Base-by-base conservation (phyloP, 148 eudicot genomes). In the Heliosperma pusillum region DNA sequence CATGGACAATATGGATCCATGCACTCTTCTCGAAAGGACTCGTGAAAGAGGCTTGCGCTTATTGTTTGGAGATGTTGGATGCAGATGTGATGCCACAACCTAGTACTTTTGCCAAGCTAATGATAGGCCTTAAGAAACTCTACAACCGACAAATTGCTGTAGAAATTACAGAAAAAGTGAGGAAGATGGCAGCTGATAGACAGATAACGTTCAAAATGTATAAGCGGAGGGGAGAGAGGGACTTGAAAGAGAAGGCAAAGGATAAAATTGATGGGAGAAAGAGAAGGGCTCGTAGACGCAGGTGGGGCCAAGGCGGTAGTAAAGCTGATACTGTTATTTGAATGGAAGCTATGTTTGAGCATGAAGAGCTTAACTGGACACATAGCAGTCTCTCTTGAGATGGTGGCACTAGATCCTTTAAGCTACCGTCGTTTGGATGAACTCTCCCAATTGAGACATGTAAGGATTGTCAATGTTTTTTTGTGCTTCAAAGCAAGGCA, bases 1-100 rank as follows among this genome's bases (percentile, higher is more conserved):
- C 97, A 33, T 94, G 98, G 98, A 94, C 98, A 66, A 94, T 94
- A 29, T 94, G 97, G 96, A 90, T 94, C 72, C 98, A 94, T 73
- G 93, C 98, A 30, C 91, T 94, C 27, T 94, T 94, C 79, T 79
- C 93, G 22, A 90, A 84, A 29, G 93, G 93, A 65, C 91, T 91
- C 66, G 93, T 91, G 75, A 93, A 93, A 84, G 97, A 91, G 66
- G 98, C 98, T 76, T 94, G 98, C 71, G 82, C 86, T 19, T 94
- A 91, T 79, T 94, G 97, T 83, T 80, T 94, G 79, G 97, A 87
- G 58, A 94, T 94, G 98, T 85, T 94, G 90, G 97, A 94, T 78
- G 89, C 88, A 15, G 88, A 87, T 68, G 78, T 91, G 75, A 90
- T 94, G 98, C 98, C 98, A 16, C 86, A 88, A 74, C 93, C 97